Evolutionary conservation across 345 rosid genomes (phyloP), one percentile per base, ranked within the genome.

Genomic region (Trapa bicornis): DNA sequence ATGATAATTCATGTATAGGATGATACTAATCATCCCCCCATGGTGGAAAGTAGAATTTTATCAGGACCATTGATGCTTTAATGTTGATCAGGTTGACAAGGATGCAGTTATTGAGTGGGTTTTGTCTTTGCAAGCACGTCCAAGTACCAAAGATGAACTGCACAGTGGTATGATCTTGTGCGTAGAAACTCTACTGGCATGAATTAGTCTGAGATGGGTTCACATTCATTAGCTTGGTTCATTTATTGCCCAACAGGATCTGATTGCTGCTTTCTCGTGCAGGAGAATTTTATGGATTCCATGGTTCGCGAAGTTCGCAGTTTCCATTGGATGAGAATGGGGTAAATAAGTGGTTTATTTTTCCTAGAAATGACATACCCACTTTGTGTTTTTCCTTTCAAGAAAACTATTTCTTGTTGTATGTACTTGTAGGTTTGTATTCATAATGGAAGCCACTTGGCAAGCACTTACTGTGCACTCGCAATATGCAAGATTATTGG

Each of bases 271-370:
- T 32, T 41, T 61, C 64, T 52, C 63, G 57, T 81, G 73, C 79
- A 93, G 98, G 94, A 63, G 82, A 91, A 72, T 91, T 91, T 67
- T 91, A 81, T 16, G 99, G 99, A 52, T 91, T 94, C 74, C 76
- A 72, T 35, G 96, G 97, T 60, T 91, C 97, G 22, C 71, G 83
- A 64, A 83, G 84, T 69, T 94, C 99, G 43, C 88, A 87, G 77
- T 83, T 82, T 77, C 81, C 83, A 61, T 63, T 70, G 11, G 80
- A 78, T 61, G 75, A 72, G 50, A 76, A 81, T 64, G 83, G 79
- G 91, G 99, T 91, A 81, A 56, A 45, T 16, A 16, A 42, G 41
- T 61, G 32, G 66, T 64, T 47, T 32, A 32, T 42, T 69, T 33
- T 38, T 61, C 16, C 4, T 32, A 14, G 41, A 37, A 29, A 29